Percentiles rank a stretch among this genome's conserved stretches.
Evolutionary conservation across 2,329 filamentous ascomycete genomes (phyloP).

Genomic region (Biscogniauxia sp.): DNA sequence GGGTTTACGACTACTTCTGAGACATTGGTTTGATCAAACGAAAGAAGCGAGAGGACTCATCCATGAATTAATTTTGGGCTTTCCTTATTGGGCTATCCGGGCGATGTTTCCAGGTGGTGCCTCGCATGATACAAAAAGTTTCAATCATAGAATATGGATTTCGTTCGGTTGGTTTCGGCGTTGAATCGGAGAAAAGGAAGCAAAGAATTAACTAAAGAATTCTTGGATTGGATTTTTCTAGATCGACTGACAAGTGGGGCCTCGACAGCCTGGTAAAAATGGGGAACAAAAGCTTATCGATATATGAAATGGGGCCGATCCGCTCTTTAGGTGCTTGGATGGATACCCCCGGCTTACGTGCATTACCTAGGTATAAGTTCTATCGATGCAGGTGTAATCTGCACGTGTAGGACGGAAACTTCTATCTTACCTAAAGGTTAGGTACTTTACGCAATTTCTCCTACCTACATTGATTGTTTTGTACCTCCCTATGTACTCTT

Average conservation of each 20-base stretch:
- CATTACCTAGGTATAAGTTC: neutral
- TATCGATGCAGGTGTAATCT: neutral
- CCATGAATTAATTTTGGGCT: neutral
- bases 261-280: neutral
- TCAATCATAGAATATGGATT: neutral
- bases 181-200: neutral
- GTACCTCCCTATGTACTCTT: neutral
- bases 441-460: neutral
- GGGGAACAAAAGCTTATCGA: neutral
- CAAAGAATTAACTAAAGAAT: neutral
- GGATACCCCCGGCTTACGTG: too few species aligned
- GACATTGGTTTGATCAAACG: constrained; percentile 3
- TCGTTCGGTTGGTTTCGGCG: neutral
- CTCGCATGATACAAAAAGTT: constrained; percentile 3
- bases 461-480: neutral
- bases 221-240: neutral
- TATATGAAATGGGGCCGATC: neutral
- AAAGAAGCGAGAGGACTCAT: neutral
- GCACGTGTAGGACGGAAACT: neutral
- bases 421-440: too few species aligned
- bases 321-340: neutral
- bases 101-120: neutral
- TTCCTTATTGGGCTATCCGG: too few species aligned
- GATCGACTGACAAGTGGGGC: neutral
- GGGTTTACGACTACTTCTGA: constrained; percentile 15